phyloP scores from a whole-genome alignment of 73 alveolate species.

The Paramecium sonneborni region DNA sequence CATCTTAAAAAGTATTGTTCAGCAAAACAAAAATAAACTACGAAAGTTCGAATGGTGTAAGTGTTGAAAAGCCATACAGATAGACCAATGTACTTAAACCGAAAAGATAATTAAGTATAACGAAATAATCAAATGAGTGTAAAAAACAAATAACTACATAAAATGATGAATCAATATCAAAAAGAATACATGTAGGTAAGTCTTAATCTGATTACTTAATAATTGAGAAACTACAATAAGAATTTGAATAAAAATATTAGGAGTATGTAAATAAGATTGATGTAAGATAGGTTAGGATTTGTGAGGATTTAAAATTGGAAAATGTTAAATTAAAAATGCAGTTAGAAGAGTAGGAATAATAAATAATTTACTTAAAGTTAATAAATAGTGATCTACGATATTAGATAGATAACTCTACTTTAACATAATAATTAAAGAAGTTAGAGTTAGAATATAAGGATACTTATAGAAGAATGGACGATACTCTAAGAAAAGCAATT shows the following conservation, averaged over 20 bases:
- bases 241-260: background rate
- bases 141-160: background rate
- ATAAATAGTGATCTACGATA: conserved; percentile 2
- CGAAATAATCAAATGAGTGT: background rate
- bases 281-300: background rate
- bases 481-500: no score
- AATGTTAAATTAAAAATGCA: background rate
- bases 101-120: background rate
- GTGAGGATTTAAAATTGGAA: background rate
- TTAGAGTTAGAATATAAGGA: background rate
- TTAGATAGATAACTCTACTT: background rate
- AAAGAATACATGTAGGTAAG: background rate
- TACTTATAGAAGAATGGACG: conserved; percentile 18
- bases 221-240: background rate
- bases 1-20: background rate
- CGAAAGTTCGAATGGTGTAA: background rate
- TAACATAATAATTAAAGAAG: background rate
- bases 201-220: background rate
- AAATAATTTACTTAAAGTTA: background rate
- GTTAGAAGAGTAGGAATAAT: background rate
- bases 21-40: background rate
- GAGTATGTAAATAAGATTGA: background rate
- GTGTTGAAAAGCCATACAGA: background rate
- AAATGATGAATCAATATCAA: background rate
- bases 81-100: background rate